Evolutionary conservation across 495 filamentous ascomycete genomes (phyloP), one percentile per base, ranked within the genome.

Genomic region (Massariosphaeria phaeospora): DNA sequence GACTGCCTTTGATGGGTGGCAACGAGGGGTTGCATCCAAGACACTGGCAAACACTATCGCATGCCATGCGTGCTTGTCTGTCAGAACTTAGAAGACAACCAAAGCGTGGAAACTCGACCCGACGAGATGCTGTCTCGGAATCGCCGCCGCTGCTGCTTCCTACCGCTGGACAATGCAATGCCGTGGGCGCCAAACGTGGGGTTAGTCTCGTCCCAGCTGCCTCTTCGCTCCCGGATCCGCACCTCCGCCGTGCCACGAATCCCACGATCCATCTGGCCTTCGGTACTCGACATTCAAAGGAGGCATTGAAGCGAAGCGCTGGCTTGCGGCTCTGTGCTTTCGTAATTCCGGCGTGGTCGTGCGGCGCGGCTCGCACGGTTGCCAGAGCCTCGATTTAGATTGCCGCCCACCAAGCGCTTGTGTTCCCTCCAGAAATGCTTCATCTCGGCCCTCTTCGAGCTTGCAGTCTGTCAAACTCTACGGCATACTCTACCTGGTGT

Each of bases 241-340:
- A 29, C 39, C 30, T 51, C 31, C 52, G 36, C 21, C 23, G 36
- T 46, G 18, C n/a, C n/a, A n/a, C 49, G 2, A 29, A 33, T 47
- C 23, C 31, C 15, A 31, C 41, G 34, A 29, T 13, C n/a, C 27
- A n/a, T 42, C n/a, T 3, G 24, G 20, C 30, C 23, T 34, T 26
- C 40, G 9, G 5, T 15, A 29, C 24, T 17, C 10, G 2, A 15
- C 21, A 13, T 27, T 20, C 47, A 17, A 42, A 46, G 48, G 23
- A 29, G 35, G 31, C 33, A 17, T 29, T 15, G 34, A 39, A 56
- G 59, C 52, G 59, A 53, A n/a, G 15, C 53, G 52, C 53, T 39
- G 41, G n/a, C 34, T 33, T 53, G 52, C 52, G 59, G 59, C 59
- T 62, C 42, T 62, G 58, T 56, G 59, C 48, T 25, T n/a, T 41